Evolutionary conservation across 2,329 filamentous ascomycete genomes (phyloP), one percentile per base, ranked within the genome.

Genomic region (Sphaerulina vaccinii): DNA sequence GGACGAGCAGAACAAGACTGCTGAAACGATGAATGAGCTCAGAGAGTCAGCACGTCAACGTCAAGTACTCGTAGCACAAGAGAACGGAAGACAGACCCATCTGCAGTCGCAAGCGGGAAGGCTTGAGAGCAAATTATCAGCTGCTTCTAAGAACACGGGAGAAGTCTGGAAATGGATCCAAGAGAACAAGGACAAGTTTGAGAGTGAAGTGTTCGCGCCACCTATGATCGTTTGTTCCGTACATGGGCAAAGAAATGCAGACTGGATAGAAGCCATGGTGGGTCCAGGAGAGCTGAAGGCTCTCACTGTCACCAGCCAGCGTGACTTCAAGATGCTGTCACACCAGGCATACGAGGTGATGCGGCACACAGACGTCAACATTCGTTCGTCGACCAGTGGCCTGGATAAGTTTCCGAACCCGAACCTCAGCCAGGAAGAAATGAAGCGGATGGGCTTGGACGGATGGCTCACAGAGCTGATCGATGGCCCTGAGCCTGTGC

Each of bases 121-220:
- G 63, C 85, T 89, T 59, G 75, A 87, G 49, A 81, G 73, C 42
- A 82, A 86, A 58, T 78, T 99, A 49, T 76, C 75, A 46, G 76
- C 67, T 5, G 13, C 79, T 0, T 86, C 85, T 9, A 66, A 66
- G 0, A 87, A 96, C 51, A 82, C 86, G 2, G 79, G 80, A 9
- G 74, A 67, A 58, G 90, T 85, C 2, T 96, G 89, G 84, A 77
- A 84, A 36, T 99, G 92, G 91, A 79, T 97, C 45, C 80, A 88
- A 64, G 69, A 82, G 2, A 83, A 99, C 66, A 79, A 79, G 53
- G 67, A 78, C 49, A 70, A 79, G 42, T 93, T 96, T 58, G 81
- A 87, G 64, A 83, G 86, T 58, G 79, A 86, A 52, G 84, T 96
- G 3, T 90, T 87, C 65, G 90, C 88, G 0, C 91, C 91, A 5